A percentile compares a stretch with the other conserved stretches of the same genome.
Conservation (phyloP, 208 protist genomes). For the Leishmania guyanensis region DNA sequence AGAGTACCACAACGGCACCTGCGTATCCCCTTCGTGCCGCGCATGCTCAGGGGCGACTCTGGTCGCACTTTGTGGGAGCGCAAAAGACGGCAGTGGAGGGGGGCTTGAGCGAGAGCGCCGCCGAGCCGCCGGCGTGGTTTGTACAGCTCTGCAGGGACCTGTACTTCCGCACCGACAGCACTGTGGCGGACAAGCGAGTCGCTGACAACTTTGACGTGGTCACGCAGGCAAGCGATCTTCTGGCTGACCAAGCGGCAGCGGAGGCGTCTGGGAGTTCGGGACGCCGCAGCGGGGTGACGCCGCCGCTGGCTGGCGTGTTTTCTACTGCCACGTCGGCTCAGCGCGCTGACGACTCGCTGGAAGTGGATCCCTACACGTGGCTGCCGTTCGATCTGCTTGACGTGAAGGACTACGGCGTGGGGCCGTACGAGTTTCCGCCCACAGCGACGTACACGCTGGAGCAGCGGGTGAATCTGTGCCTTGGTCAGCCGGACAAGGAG, state of each 20-base stretch:
- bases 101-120: constrained; percentile 16
- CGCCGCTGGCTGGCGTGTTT: not conserved
- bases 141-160: constrained; percentile 78
- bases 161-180: constrained; percentile 72
- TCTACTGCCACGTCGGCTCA: not conserved
- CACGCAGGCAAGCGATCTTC: constrained; percentile 40
- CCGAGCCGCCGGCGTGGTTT: constrained; percentile 75
- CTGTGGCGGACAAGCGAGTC: not conserved
- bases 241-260: constrained; percentile 2
- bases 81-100: constrained; percentile 13
- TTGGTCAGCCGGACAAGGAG: constrained; percentile 62
- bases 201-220: constrained; percentile 38
- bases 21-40: constrained; percentile 39
- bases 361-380: constrained; percentile 70
- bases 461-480: constrained; percentile 63
- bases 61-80: constrained; percentile 39
- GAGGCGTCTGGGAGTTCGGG: constrained; percentile 5
- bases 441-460: constrained; percentile 70
- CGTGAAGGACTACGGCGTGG: constrained; percentile 63
- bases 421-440: constrained; percentile 66
- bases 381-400: constrained; percentile 84
- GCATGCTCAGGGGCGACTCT: constrained; percentile 49
- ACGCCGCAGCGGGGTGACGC: not conserved
- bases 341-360: constrained; percentile 14
- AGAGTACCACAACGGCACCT: not conserved